These are phyloP conservation scores for Diaporthe amygdali DNA, from an alignment of 2,329 filamentous ascomycete species.

Conservation along the genomic window DNA sequence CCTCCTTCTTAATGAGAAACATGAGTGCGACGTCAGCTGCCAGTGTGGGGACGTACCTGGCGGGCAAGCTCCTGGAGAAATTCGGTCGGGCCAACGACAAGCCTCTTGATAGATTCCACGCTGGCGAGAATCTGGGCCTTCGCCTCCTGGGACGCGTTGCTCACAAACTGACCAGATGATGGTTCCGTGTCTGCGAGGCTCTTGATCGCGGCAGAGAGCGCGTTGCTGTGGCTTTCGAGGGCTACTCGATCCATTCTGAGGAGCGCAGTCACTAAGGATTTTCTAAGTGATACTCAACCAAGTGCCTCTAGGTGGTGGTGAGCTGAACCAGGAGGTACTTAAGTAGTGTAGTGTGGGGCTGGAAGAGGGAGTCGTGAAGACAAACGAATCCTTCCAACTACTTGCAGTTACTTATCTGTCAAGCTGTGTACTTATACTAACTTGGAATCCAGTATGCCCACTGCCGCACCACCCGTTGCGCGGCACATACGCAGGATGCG, in stretches of 20 bases:
- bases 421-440: too few species aligned
- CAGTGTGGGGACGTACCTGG: neutral
- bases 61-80: neutral
- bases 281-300: too few species aligned
- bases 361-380: too few species aligned
- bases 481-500: too few species aligned
- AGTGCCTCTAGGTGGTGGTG: too few species aligned
- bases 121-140: neutral
- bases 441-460: too few species aligned
- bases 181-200: neutral
- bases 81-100: neutral
- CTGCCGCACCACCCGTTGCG: too few species aligned
- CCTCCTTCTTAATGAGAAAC: too few species aligned
- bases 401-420: too few species aligned
- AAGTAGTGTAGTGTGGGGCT: too few species aligned
- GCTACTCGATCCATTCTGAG: neutral
- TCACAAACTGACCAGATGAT: neutral
- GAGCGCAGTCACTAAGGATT: neutral
- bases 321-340: too few species aligned
- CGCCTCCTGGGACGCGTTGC: neutral
- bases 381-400: too few species aligned
- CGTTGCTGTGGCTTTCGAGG: neutral
- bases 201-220: neutral
- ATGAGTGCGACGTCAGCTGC: neutral
- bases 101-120: neutral